phyloP scores from a whole-genome alignment of 2,329 filamentous ascomycete genomes.

The Diaporthe sp. region DNA sequence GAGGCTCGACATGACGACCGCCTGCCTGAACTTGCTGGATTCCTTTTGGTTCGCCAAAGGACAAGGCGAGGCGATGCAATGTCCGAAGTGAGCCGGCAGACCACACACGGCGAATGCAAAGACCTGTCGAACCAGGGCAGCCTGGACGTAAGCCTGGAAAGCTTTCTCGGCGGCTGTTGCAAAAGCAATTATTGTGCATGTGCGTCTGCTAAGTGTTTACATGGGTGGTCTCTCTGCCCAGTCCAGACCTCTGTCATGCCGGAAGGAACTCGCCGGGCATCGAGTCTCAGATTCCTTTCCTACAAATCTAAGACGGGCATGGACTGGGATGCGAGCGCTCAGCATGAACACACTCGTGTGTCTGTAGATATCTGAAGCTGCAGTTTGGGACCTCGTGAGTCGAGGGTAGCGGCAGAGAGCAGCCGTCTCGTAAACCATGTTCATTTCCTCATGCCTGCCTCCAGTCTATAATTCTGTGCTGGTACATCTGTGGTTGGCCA shows the following conservation, averaged over 20 bases:
- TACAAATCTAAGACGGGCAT: neutral
- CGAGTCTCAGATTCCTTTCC: neutral
- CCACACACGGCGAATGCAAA: neutral
- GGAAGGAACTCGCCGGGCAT: neutral
- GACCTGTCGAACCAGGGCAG: neutral
- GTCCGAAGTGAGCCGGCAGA: neutral
- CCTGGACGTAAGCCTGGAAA: slow-evolving; percentile 6
- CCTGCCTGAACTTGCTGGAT: neutral
- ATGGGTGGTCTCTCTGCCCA: no score
- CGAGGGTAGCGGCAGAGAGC: neutral
- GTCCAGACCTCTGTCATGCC: no score
- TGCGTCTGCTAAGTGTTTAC: neutral
- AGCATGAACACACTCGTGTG: neutral
- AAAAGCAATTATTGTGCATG: slow-evolving; percentile 3
- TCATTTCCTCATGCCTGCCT: neutral
- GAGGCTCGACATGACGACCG: neutral
- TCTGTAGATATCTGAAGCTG: neutral
- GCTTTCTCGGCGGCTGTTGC: neutral
- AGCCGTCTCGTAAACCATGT: neutral
- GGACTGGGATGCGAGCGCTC: neutral
- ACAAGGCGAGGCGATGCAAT: neutral
- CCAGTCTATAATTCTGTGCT: neutral
- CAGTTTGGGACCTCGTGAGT: neutral
- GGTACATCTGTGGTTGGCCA: neutral
- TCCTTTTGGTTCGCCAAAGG: neutral